A percentile compares a stretch with the other conserved stretches of the same genome.
Evolutionary conservation across 495 filamentous ascomycete genomes (phyloP).

Genomic region (Aspergillus diversus): DNA sequence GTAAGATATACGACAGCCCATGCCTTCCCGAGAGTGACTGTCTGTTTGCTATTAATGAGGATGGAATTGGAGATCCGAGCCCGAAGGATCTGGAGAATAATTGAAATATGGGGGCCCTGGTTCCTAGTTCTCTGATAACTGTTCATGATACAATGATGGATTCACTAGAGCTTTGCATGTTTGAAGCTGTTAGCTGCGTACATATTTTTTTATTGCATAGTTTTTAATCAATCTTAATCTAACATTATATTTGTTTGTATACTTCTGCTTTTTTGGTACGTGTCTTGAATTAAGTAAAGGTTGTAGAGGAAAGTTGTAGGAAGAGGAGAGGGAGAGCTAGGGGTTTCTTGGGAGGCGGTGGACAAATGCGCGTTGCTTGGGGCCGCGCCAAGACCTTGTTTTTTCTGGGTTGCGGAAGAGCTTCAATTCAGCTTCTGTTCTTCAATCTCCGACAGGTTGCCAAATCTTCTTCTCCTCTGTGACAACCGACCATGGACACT

Average conservation of each 20-base stretch:
- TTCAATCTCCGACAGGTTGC: slow-evolving; percentile 25
- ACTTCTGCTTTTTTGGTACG: too few relatives aligned
- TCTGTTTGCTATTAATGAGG: slow-evolving; percentile 94
- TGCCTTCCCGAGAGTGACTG: slow-evolving; percentile 96
- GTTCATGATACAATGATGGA: slow-evolving; percentile 38
- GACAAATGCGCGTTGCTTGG: slow-evolving; percentile 16
- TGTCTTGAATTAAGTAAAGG: neutral
- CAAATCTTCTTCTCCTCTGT: slow-evolving; percentile 26
- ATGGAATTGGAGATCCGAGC: slow-evolving; percentile 93
- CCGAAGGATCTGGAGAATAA: slow-evolving; percentile 95
- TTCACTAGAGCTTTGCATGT: slow-evolving; percentile 13
- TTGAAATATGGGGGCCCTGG: slow-evolving; percentile 24
- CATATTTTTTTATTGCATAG: slow-evolving; percentile 2
- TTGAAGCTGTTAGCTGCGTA: slow-evolving; percentile 19
- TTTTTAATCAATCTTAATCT: neutral
- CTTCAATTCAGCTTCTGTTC: slow-evolving; percentile 48
- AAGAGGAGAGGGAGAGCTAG: neutral
- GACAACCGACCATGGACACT: slow-evolving; percentile 41
- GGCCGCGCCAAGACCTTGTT: slow-evolving; percentile 49
- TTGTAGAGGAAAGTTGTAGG: neutral
- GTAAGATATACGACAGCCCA: slow-evolving; percentile 98
- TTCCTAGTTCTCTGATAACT: slow-evolving; percentile 27
- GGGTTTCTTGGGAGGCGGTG: slow-evolving; percentile 22
- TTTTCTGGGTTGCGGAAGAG: slow-evolving; percentile 41
- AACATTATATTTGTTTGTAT: too few relatives aligned